Evolutionary conservation across 2,329 filamentous ascomycete genomes (phyloP).

Genomic region (Zasmidium cellare): DNA sequence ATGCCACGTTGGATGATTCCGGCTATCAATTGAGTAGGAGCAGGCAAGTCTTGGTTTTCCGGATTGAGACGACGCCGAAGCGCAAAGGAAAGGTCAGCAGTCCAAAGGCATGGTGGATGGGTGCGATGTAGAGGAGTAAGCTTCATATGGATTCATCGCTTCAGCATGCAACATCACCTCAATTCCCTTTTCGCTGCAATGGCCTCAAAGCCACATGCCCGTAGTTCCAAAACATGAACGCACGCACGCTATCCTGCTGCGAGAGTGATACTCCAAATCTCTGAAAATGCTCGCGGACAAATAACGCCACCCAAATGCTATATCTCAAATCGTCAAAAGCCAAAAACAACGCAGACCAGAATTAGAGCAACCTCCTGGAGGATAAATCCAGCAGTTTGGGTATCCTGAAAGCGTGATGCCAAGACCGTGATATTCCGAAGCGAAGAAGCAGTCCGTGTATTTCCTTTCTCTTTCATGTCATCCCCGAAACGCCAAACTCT

Average conservation of each 20-base stretch:
- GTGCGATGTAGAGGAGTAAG: neutral
- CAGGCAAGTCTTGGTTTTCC: neutral
- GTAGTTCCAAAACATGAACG: neutral
- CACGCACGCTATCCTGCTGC: neutral
- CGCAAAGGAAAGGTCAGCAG: neutral
- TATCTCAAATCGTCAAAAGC: neutral
- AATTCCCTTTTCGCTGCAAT: neutral
- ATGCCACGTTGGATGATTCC: neutral
- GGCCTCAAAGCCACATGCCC: neutral
- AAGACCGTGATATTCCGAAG: constrained; percentile 1
- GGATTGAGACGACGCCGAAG: neutral
- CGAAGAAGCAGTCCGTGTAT: neutral
- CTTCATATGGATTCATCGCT: neutral
- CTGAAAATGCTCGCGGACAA: neutral
- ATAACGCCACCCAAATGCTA: neutral
- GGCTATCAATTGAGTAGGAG: neutral
- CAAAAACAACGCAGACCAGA: neutral
- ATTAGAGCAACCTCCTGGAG: neutral
- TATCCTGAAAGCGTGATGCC: constrained; percentile 3
- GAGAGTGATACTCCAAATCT: neutral
- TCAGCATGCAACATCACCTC: neutral
- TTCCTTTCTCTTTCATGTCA: neutral
- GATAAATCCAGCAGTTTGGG: neutral
- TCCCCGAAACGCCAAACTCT: neutral
- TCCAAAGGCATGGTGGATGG: neutral